A percentile compares a stretch with the other conserved stretches of the same genome.
Conservation (phyloP, 805 yeast species). For the Candida coleopterorum region DNA sequence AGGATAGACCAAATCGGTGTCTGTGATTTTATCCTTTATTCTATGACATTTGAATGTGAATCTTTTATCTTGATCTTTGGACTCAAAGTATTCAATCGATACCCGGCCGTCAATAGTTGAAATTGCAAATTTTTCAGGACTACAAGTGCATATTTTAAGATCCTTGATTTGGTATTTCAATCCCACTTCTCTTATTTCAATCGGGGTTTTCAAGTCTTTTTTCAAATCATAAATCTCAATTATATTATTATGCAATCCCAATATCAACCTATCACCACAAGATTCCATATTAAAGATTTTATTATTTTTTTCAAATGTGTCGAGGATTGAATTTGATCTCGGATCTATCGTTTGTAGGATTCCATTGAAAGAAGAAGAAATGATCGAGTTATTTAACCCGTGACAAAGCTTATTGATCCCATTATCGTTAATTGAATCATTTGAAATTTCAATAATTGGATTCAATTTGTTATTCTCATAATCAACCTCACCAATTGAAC, state of each 20-base stretch:
- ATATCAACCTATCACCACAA: conserved; percentile 38
- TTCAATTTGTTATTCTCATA: conserved; percentile 32
- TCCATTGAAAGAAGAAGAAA: conserved; percentile 64
- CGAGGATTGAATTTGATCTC: conserved; percentile 10
- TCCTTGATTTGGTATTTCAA: conserved; percentile 61
- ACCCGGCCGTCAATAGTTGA: conserved; percentile 82
- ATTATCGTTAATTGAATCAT: not conserved
- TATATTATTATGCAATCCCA: conserved; percentile 50
- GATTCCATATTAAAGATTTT: conserved; percentile 65
- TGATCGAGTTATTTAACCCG: conserved; percentile 25
- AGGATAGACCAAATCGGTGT: conserved; percentile 49
- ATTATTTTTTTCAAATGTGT: conserved; percentile 8
- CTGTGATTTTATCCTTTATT: conserved; percentile 27
- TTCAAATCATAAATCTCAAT: conserved; percentile 53
- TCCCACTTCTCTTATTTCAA: conserved; percentile 56
- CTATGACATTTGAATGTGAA: conserved; percentile 86
- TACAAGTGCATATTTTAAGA: conserved; percentile 46
- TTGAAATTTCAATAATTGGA: conserved; percentile 8
- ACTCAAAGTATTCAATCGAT: conserved; percentile 63
- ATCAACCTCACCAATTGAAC: conserved; percentile 50
- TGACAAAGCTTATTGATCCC: conserved; percentile 36
- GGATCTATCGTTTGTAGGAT: conserved; percentile 45
- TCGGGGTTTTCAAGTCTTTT: conserved; percentile 35
- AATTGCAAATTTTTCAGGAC: conserved; percentile 54
- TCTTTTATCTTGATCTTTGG: conserved; percentile 39